Conservation (phyloP, 768 basidiomycete species). For the Rubroboletus satanas region DNA sequence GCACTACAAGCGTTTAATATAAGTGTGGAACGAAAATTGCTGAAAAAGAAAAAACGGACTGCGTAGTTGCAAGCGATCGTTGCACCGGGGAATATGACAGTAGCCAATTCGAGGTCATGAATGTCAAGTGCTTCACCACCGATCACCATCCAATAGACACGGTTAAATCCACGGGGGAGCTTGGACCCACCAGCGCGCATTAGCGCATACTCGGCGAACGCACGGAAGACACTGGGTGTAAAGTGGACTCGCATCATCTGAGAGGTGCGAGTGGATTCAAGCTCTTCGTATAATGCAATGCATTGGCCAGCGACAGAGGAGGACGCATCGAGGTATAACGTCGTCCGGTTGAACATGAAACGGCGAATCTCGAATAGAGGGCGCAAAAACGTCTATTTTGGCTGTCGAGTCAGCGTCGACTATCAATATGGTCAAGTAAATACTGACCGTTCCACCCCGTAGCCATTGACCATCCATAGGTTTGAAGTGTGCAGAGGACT, state of each 20-base stretch:
- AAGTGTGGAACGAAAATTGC: neutral
- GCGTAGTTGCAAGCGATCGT: conserved; percentile 16
- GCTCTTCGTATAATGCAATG: conserved; percentile 8
- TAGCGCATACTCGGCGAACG: conserved; percentile 13
- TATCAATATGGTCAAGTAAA: neutral
- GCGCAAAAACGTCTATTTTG: conserved; percentile 11
- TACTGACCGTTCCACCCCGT: conserved; percentile 10
- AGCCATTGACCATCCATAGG: conserved; percentile 17
- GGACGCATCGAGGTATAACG: conserved; percentile 11
- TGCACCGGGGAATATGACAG: conserved; percentile 8
- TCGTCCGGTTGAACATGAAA: conserved; percentile 17
- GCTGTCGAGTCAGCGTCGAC: neutral
- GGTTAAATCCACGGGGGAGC: conserved; percentile 14
- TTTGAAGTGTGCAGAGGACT: conserved; percentile 7
- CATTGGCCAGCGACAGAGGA: conserved; percentile 9
- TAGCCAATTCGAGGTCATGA: conserved; percentile 12
- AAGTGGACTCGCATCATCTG: conserved; percentile 14
- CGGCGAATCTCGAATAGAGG: conserved; percentile 18
- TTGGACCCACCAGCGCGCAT: conserved; percentile 7
- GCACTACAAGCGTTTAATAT: neutral
- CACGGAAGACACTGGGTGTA: conserved; percentile 16
- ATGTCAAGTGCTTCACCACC: conserved; percentile 11
- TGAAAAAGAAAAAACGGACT: neutral
- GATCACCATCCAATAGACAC: conserved; percentile 17
- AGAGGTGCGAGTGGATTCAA: conserved; percentile 10